Evolutionary conservation across 2,329 filamentous ascomycete species (phyloP).

Genomic region (Tolypocladium tropicale): DNA sequence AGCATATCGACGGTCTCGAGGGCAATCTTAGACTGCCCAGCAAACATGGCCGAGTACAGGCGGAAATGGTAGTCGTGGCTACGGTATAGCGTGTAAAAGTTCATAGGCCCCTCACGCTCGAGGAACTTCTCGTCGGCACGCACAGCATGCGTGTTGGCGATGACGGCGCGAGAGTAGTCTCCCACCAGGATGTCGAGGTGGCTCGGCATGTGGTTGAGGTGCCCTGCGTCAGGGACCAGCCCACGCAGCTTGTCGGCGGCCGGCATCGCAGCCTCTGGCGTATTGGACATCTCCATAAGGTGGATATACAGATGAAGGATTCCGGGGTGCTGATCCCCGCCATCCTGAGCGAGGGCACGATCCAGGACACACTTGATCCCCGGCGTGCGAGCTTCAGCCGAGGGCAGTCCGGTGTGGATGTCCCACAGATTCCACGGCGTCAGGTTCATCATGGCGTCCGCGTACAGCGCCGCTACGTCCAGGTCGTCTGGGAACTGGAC

Average conservation of each 20-base stretch:
- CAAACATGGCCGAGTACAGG: conserved; percentile 71
- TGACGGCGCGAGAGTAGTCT: conserved; percentile 57
- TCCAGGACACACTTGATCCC: conserved; percentile 24
- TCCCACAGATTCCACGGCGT: conserved; percentile 37
- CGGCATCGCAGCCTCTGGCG: conserved; percentile 51
- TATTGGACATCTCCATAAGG: conserved; percentile 65
- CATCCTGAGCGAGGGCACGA: conserved; percentile 34
- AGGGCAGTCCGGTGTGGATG: conserved; percentile 21
- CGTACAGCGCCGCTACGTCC: conserved; percentile 25
- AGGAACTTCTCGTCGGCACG: conserved; percentile 59
- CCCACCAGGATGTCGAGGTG: conserved; percentile 67
- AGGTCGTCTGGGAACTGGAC: conserved; percentile 27
- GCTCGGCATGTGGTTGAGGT: conserved; percentile 67
- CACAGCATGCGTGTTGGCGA: conserved; percentile 57
- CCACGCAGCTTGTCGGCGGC: conserved; percentile 52
- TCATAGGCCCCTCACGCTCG: conserved; percentile 44
- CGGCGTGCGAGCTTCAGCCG: conserved; percentile 18
- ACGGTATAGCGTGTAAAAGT: conserved; percentile 71
- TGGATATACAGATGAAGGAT: conserved; percentile 69
- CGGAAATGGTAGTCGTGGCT: conserved; percentile 66
- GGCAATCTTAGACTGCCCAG: conserved; percentile 52
- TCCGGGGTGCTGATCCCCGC: conserved; percentile 48
- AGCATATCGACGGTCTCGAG: conserved; percentile 49
- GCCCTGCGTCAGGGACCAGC: conserved; percentile 59
- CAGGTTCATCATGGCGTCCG: conserved; percentile 37